Base-by-base conservation (phyloP, 106 monocot species). In the Acorus gramineus region DNA sequence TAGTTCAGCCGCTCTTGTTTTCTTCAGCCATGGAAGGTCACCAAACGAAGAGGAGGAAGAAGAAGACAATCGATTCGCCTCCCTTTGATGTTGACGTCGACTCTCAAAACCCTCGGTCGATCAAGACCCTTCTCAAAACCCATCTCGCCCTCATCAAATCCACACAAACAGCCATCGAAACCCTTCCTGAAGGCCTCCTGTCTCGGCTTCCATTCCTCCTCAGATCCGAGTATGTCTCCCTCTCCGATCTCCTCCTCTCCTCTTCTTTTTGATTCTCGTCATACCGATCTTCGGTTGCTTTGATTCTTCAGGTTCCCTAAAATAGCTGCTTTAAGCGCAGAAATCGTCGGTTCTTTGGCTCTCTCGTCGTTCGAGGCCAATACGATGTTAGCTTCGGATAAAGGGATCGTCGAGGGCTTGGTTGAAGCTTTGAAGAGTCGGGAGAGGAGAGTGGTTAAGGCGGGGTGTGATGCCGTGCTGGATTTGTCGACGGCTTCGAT, bases 401-500 rank as follows among this genome's bases (percentile, higher is more conserved):
- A 14, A 3, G 72, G 7, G 5, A 50, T 69, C 9, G 46, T 81
- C 8, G 66, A 75, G 49, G 69, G 67, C 4, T 56, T 88, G 75
- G 59, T 76, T 4, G 7, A 52, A 51, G 84, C 78, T 8, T 5
- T 88, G 64, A 50, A 73, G 60, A 76, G 65, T 49, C 11, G 11
- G 47, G 74, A 47, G 55, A 46, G 50, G 44, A 11, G 60, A 2
- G 69, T 81, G 55, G 65, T 60, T 5, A 14, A 46, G 59, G 75
- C 82, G 2, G 91, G 74, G 3, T 81, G 76, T n/a, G 56, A 84
- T 68, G 76, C 84, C 55, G 8, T 92, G 13, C 62, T 87, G 68
- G 91, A 86, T 73, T 59, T 92, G 1, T 84, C 84, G 3, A 70
- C 68, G 5, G 78, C 86, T 61, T 52, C 68, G 2, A 10, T 69